Evolutionary conservation across 2,329 filamentous ascomycete species (phyloP), one percentile per base, ranked within the genome.

Genomic region (Aspergillus sp.): DNA sequence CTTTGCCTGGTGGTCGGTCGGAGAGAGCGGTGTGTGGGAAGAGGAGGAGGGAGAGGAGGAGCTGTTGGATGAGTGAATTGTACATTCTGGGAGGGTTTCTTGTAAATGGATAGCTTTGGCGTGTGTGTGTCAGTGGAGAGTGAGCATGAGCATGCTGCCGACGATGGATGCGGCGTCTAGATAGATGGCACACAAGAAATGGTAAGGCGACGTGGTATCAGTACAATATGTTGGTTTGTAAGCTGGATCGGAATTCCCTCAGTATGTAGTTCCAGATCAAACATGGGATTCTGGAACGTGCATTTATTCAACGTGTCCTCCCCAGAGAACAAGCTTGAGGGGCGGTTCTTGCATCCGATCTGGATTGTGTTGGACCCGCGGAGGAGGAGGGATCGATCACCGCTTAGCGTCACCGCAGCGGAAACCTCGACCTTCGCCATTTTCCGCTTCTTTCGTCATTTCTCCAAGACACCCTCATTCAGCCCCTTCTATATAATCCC

Each of bases 1-100:
- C 70, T 69, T 67, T 74, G 67, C 69, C 75, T 49, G 74, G 73
- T 25, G 74, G 70, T 23, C 70, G 65, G 53, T 64, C 66, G 56
- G 67, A 58, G 45, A 67, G 28, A 9, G 59, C 59, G 15, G 63
- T 49, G 28, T 67, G 47, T 17, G 61, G 57, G 25, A 36, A 36
- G 12, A 66, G 56, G 53, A 72, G 61, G n/a, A 72, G 59, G 17
- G 58, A 57, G 30, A 68, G 50, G 15, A 68, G n/a, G n/a, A 70
- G 41, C 39, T 63, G 62, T 36, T 62, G 21, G 8, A 59, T 25
- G 7, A 50, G n/a, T 36, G 62, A 38, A 21, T n/a, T 43, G 19
- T 58, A 63, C 72, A 74, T 74, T n/a, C 23, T 63, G 56, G 38
- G 12, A 9, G 19, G 19, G 17, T 57, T 51, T 39, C 39, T 58